Percentiles rank a stretch among this genome's conserved stretches.
These are phyloP conservation scores for Dictyostelium brefeldianum DNA, from an alignment of 78 protist species.

Conservation along the genomic window DNA sequence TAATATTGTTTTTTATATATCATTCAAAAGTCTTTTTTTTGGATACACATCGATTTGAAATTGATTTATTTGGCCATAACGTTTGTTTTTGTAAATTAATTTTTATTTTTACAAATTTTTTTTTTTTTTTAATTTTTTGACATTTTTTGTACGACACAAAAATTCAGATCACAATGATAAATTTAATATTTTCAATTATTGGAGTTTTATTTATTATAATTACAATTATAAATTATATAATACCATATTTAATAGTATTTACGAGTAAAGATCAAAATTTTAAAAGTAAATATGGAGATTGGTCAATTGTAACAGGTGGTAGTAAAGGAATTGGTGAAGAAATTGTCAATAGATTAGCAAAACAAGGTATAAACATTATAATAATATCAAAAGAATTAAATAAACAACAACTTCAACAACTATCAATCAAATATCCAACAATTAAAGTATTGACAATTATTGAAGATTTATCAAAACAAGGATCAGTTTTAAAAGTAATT, in stretches of 20 bases:
- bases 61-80: no score
- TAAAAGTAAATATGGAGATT: conserved; percentile 13
- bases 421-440: background rate
- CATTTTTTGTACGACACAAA: no score
- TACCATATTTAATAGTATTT: background rate
- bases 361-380: conserved; percentile 20
- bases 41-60: no score
- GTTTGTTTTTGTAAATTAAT: no score
- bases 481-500: background rate
- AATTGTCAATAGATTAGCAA: background rate
- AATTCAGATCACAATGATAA: no score
- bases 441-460: background rate
- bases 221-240: background rate
- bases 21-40: no score
- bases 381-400: background rate
- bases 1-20: no score
- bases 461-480: background rate
- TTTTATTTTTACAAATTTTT: background rate
- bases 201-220: background rate
- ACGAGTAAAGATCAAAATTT: conserved; percentile 26
- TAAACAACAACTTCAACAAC: background rate
- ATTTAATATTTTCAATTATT: background rate
- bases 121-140: background rate
- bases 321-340: conserved; percentile 51
- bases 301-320: conserved; percentile 73